Evolutionary conservation across 345 rosid genomes (phyloP).

Genomic region (Populus deltoides): DNA sequence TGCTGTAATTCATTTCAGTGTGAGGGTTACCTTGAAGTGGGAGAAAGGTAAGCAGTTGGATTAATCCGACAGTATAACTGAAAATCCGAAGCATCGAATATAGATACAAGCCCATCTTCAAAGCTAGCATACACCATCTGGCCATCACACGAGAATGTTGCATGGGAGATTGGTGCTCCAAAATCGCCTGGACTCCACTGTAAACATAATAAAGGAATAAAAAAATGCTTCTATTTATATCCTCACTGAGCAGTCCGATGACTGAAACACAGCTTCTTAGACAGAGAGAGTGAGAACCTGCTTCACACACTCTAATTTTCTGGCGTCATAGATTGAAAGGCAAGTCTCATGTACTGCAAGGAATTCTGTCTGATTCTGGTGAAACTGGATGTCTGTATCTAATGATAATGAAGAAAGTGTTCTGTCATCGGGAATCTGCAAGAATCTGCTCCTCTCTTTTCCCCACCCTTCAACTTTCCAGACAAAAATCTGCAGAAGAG

Average conservation of each 20-base stretch:
- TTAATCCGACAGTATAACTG: slow-evolving; percentile 22
- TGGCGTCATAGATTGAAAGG: slow-evolving; percentile 33
- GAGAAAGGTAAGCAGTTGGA: slow-evolving; percentile 25
- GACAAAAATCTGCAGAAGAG: slow-evolving; percentile 30
- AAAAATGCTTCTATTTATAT: neutral
- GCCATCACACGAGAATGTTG: slow-evolving; percentile 44
- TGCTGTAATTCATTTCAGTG: neutral
- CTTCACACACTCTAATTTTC: slow-evolving; percentile 25
- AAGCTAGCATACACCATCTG: slow-evolving; percentile 39
- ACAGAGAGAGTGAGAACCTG: slow-evolving; percentile 22
- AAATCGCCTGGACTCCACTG: slow-evolving; percentile 34
- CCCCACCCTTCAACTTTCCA: slow-evolving; percentile 44
- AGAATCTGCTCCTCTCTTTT: slow-evolving; percentile 20
- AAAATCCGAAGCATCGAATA: slow-evolving; percentile 34
- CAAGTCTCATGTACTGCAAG: slow-evolving; percentile 32
- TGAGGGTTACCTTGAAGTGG: slow-evolving; percentile 25
- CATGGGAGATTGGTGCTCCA: slow-evolving; percentile 26
- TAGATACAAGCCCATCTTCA: slow-evolving; percentile 34
- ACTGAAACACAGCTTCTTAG: neutral
- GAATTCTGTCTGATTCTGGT: slow-evolving; percentile 37
- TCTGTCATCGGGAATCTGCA: slow-evolving; percentile 22
- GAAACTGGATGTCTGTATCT: slow-evolving; percentile 39
- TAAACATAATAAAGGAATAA: neutral
- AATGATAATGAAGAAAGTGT: slow-evolving; percentile 2
- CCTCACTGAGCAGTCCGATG: neutral